Conservation (phyloP, 495 filamentous ascomycete genomes). For the Hypoxylon intermedium region DNA sequence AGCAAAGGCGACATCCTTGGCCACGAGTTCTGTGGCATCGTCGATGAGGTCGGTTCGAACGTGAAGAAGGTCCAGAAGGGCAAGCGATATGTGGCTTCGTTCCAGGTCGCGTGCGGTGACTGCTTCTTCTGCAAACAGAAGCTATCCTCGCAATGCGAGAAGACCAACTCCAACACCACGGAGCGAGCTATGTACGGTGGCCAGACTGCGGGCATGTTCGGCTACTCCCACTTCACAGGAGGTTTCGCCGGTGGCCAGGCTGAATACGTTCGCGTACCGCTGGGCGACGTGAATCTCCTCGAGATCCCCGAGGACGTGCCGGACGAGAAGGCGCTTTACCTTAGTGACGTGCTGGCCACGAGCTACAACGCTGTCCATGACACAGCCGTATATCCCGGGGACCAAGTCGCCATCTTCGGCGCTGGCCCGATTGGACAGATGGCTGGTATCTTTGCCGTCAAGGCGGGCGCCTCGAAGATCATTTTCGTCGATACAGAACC, state of each 20-base stretch:
- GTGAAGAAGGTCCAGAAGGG: slow-evolving; percentile 66
- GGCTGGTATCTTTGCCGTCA: slow-evolving; percentile 72
- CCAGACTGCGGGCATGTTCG: slow-evolving; percentile 75
- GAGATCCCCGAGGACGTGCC: slow-evolving; percentile 80
- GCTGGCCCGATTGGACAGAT: slow-evolving; percentile 82
- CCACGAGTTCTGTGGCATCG: slow-evolving; percentile 86
- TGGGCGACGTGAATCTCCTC: slow-evolving; percentile 83
- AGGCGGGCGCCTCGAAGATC: slow-evolving; percentile 75
- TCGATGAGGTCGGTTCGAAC: slow-evolving; percentile 71
- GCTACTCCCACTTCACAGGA: slow-evolving; percentile 79
- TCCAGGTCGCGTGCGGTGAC: slow-evolving; percentile 81
- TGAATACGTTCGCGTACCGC: slow-evolving; percentile 85
- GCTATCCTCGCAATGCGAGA: slow-evolving; percentile 77
- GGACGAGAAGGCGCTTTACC: slow-evolving; percentile 84
- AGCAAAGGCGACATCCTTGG: slow-evolving; percentile 87
- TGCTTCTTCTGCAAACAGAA: slow-evolving; percentile 83
- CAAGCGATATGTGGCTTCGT: slow-evolving; percentile 81
- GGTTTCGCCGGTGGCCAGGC: slow-evolving; percentile 91
- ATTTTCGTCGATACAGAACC: slow-evolving; percentile 86
- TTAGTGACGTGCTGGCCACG: slow-evolving; percentile 81
- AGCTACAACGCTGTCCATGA: slow-evolving; percentile 84
- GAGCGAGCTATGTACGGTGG: slow-evolving; percentile 75
- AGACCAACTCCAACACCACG: slow-evolving; percentile 74
- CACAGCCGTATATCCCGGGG: slow-evolving; percentile 78
- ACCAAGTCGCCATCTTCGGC: slow-evolving; percentile 86